Evolutionary conservation across 2,329 filamentous ascomycete species (phyloP).

Genomic region (Amesomyces nigricolor): DNA sequence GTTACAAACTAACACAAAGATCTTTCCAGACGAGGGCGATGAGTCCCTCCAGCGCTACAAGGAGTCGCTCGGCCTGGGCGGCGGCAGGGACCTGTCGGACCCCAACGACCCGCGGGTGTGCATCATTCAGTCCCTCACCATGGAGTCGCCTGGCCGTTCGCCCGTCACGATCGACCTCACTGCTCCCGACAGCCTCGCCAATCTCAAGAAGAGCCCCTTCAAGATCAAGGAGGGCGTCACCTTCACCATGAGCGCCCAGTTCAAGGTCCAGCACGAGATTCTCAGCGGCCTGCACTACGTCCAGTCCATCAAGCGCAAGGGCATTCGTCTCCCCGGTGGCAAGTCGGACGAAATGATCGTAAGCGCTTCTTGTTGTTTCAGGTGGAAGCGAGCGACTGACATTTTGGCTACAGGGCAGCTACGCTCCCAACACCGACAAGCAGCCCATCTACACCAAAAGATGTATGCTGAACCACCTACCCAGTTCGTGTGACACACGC

Average conservation of each 20-base stretch:
- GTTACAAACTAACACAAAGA: conserved; percentile 12
- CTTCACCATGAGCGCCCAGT: conserved; percentile 91
- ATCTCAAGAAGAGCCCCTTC: conserved; percentile 88
- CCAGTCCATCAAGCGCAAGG: conserved; percentile 86
- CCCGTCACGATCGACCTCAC: conserved; percentile 89
- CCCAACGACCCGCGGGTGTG: conserved; percentile 81
- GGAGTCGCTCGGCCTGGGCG: conserved; percentile 82
- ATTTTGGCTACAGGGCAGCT: conserved; percentile 63
- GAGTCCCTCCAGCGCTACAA: conserved; percentile 98
- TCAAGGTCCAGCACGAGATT: conserved; percentile 96
- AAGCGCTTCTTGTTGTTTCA: conserved; percentile 33
- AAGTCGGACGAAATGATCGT: conserved; percentile 99
- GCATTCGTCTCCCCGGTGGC: conserved; percentile 62
- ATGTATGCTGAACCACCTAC: conserved; percentile 50
- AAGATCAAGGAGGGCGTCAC: conserved; percentile 92
- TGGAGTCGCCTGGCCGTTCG: conserved; percentile 74
- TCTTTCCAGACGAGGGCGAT: conserved; percentile 58
- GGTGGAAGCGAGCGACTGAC: conserved; percentile 12
- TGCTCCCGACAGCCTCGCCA: conserved; percentile 63
- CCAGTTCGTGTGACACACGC: background rate
- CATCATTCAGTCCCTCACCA: conserved; percentile 85
- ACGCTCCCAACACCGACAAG: conserved; percentile 85
- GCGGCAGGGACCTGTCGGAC: conserved; percentile 65
- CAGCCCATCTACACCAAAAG: conserved; percentile 83
- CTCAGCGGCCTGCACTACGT: conserved; percentile 93